Conservation (phyloP, 1,284 basidiomycete species). For the Hemileia vastatrix region DNA sequence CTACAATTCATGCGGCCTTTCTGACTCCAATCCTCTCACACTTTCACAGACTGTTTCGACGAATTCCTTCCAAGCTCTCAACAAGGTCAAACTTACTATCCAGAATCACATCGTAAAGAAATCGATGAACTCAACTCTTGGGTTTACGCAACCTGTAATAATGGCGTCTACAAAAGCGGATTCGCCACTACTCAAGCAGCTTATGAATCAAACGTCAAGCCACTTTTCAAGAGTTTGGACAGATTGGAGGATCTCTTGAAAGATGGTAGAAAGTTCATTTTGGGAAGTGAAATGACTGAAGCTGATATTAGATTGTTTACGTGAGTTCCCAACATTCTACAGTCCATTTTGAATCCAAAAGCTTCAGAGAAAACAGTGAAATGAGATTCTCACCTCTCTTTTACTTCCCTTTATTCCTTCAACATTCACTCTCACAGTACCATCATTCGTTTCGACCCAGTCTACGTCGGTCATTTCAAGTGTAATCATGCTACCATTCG, state of each 20-base stretch:
- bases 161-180: constrained; percentile 64
- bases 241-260: constrained; percentile 65
- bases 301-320: constrained; percentile 57
- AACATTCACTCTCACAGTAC: constrained; percentile 69
- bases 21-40: background rate
- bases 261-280: constrained; percentile 66
- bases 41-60: constrained; percentile 30
- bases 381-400: background rate
- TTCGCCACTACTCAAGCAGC: constrained; percentile 75
- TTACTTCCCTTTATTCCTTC: background rate
- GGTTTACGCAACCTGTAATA: constrained; percentile 57
- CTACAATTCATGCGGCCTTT: background rate
- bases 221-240: constrained; percentile 64
- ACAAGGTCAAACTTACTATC: constrained; percentile 53
- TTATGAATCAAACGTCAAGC: constrained; percentile 63
- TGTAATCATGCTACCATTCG: constrained; percentile 65
- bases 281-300: constrained; percentile 75
- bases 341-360: background rate
- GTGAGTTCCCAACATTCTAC: background rate
- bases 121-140: constrained; percentile 82
- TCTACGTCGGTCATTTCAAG: constrained; percentile 87
- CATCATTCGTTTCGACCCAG: constrained; percentile 67
- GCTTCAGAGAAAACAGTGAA: too few species aligned
- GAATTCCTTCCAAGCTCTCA: constrained; percentile 35
- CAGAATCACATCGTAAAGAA: constrained; percentile 58